phyloP scores from a whole-genome alignment of 2,329 filamentous ascomycete species.

The Lachnellula hyalina region DNA sequence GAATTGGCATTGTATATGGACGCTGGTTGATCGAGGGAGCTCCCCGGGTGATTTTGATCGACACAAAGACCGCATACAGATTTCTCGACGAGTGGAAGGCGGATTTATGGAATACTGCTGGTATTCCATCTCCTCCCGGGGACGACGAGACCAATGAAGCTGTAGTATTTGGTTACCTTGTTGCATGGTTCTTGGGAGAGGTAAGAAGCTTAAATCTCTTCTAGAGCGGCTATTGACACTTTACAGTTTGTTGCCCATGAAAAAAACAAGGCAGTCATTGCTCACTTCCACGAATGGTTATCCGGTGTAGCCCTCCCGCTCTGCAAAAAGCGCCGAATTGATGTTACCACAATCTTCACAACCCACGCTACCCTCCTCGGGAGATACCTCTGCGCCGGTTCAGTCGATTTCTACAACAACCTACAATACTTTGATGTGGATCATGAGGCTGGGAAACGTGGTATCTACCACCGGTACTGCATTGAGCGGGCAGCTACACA shows the following conservation, averaged over 20 bases:
- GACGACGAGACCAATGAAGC: constrained; percentile 97
- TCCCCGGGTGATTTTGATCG: constrained; percentile 86
- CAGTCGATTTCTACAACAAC: constrained; percentile 99
- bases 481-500: constrained; percentile 93
- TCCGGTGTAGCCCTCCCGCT: constrained; percentile 89
- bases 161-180: constrained; percentile 94
- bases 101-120: constrained; percentile 87
- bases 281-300: constrained; percentile 98
- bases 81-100: constrained; percentile 96
- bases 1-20: constrained; percentile 85
- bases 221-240: constrained; percentile 10
- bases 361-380: constrained; percentile 94
- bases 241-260: constrained; percentile 86
- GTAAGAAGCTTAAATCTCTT: constrained; percentile 43
- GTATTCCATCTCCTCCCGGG: constrained; percentile 86
- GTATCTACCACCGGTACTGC: constrained; percentile 98
- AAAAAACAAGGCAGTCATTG: constrained; percentile 85
- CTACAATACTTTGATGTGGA: constrained; percentile 96
- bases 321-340: constrained; percentile 89
- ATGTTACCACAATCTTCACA: constrained; percentile 97
- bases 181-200: constrained; percentile 98
- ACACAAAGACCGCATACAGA: constrained; percentile 87
- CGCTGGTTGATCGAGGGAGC: constrained; percentile 97
- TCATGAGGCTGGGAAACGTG: constrained; percentile 91
- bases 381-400: constrained; percentile 93